Percentiles rank a stretch among this genome's conserved stretches.
Evolutionary conservation across 1,284 basidiomycete genomes (phyloP).

Genomic region (Thelephora terrestris): DNA sequence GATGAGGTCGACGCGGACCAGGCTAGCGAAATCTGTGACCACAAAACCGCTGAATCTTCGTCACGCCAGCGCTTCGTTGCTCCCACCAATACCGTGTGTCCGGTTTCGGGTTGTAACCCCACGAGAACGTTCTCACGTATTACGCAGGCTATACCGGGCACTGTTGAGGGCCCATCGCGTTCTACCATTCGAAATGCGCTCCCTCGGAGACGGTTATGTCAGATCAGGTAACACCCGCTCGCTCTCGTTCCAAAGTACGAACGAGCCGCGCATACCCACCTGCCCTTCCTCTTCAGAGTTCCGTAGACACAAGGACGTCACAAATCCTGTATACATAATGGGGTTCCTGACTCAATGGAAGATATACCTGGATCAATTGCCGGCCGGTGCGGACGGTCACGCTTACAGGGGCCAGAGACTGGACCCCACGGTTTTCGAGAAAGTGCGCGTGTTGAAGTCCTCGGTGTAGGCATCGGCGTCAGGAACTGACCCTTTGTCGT

Average conservation of each 20-base stretch:
- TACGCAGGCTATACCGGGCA: constrained; percentile 63
- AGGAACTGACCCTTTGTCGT: background rate
- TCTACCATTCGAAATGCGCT: constrained; percentile 75
- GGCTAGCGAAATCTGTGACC: constrained; percentile 57
- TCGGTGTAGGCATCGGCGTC: background rate
- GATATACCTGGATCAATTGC: constrained; percentile 71
- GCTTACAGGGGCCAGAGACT: constrained; percentile 61
- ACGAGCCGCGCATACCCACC: background rate
- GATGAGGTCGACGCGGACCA: constrained; percentile 41
- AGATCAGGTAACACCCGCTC: constrained; percentile 31
- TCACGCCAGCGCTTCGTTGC: constrained; percentile 58
- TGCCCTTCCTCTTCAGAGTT: constrained; percentile 50
- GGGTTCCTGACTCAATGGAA: constrained; percentile 94
- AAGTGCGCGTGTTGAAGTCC: constrained; percentile 40
- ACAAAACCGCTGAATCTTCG: constrained; percentile 52
- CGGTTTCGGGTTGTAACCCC: constrained; percentile 8
- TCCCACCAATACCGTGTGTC: constrained; percentile 75
- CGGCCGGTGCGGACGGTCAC: constrained; percentile 31
- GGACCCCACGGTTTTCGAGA: constrained; percentile 70
- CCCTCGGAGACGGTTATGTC: constrained; percentile 83
- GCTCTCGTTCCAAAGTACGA: background rate
- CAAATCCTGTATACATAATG: constrained; percentile 83
- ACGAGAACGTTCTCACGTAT: background rate
- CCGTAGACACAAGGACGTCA: constrained; percentile 64
- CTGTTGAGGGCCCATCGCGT: constrained; percentile 71